Conservation (phyloP, 2,329 filamentous ascomycete genomes). For the Diplodia intermedia region DNA sequence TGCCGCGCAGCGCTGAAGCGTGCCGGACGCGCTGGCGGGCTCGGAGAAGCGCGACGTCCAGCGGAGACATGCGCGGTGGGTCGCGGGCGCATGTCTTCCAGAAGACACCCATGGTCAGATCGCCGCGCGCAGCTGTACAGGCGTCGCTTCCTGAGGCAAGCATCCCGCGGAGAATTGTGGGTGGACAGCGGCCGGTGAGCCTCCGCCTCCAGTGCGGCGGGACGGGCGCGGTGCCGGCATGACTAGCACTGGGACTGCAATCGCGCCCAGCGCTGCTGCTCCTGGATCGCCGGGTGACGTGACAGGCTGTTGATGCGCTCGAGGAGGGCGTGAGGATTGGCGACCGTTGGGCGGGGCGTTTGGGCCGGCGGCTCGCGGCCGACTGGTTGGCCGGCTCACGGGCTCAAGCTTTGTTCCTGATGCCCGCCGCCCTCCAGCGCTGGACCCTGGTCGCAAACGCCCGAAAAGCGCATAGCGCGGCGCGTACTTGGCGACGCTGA, state of each 20-base stretch:
- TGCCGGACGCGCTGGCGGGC: neutral
- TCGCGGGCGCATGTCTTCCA: conserved; percentile 10
- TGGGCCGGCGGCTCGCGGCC: conserved; percentile 17
- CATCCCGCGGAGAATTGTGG: conserved; percentile 20
- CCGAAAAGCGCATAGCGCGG: conserved; percentile 15
- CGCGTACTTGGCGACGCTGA: conserved; percentile 15
- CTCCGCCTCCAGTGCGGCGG: conserved; percentile 1
- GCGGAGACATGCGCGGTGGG: neutral
- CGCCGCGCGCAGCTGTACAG: neutral
- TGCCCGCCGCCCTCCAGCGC: neutral
- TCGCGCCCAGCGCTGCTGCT: conserved; percentile 21
- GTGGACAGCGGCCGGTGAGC: conserved; percentile 13
- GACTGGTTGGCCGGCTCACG: conserved; percentile 16
- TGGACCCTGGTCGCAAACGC: conserved; percentile 1
- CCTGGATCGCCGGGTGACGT: conserved; percentile 27
- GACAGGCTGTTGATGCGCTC: conserved; percentile 9
- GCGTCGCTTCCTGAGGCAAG: conserved; percentile 29
- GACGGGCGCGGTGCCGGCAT: neutral
- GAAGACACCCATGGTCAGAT: conserved; percentile 18
- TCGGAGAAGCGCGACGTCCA: neutral
- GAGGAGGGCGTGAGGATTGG: conserved; percentile 14
- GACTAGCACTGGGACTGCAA: neutral
- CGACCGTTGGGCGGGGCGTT: conserved; percentile 18
- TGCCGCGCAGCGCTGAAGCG: neutral
- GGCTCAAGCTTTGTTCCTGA: conserved; percentile 20